These are phyloP conservation scores for Physcomitrium patens DNA, from an alignment of 225 moss, liverwort and hornwort genomes.

Conservation along the genomic window DNA sequence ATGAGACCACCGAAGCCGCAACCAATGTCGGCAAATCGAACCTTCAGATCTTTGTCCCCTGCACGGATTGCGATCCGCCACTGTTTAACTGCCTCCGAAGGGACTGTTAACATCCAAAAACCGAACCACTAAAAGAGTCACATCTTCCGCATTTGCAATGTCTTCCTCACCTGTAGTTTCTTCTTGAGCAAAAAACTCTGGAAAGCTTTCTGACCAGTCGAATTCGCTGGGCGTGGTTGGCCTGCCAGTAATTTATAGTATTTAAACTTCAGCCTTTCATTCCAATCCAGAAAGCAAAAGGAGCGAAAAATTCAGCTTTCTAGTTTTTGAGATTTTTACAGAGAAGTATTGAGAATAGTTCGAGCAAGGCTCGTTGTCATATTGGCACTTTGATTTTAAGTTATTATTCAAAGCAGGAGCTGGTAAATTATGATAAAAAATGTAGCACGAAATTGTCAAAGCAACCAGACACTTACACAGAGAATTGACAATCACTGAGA, in stretches of 20 bases:
- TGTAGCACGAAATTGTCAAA: slow-evolving; percentile 8
- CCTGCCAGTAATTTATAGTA: slow-evolving; percentile 48
- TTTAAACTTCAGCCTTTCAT: background rate
- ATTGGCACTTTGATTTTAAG: background rate
- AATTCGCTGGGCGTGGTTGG: slow-evolving; percentile 77
- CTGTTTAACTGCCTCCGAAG: background rate
- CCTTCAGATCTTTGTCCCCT: slow-evolving; percentile 67
- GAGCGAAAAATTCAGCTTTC: background rate
- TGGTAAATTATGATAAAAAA: background rate
- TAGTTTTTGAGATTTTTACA: background rate
- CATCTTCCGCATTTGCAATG: slow-evolving; percentile 14
- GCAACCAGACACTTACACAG: slow-evolving; percentile 59
- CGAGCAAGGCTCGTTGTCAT: background rate
- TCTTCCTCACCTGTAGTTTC: slow-evolving; percentile 31
- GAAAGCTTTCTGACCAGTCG: slow-evolving; percentile 85
- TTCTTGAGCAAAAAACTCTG: slow-evolving; percentile 52
- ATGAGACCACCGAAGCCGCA: slow-evolving; percentile 97
- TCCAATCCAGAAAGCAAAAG: background rate
- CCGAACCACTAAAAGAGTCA: background rate
- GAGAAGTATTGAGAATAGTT: background rate
- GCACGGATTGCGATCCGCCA: slow-evolving; percentile 25
- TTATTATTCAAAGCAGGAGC: background rate
- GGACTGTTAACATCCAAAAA: slow-evolving; percentile 2
- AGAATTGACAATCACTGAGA: slow-evolving; percentile 87
- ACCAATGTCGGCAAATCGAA: slow-evolving; percentile 92